Conservation (phyloP, 2,329 filamentous ascomycete genomes). For the Aureobasidium namibiae region DNA sequence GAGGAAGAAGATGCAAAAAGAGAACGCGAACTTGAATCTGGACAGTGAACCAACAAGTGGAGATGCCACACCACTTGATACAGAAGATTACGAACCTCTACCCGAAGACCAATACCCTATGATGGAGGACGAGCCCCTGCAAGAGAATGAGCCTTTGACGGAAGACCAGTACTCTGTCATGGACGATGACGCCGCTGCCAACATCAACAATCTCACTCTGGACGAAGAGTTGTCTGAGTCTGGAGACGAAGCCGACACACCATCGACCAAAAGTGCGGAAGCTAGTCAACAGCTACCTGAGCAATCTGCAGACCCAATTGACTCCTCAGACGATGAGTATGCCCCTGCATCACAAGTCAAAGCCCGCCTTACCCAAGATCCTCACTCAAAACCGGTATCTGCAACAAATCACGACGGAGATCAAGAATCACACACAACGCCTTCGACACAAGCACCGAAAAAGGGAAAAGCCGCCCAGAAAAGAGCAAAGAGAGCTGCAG, state of each 20-base stretch:
- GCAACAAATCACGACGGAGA: constrained; percentile 15
- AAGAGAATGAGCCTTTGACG: background rate
- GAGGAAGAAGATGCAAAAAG: constrained; percentile 71
- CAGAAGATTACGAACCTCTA: constrained; percentile 22
- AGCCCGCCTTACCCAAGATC: constrained; percentile 24
- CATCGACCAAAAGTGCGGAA: background rate
- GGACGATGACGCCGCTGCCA: constrained; percentile 14
- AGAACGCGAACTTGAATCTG: constrained; percentile 55
- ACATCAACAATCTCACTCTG: constrained; percentile 17
- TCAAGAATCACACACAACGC: constrained; percentile 18
- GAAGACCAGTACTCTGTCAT: background rate
- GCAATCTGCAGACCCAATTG: background rate
- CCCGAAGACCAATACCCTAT: constrained; percentile 1
- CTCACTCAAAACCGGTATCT: background rate
- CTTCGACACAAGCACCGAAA: constrained; percentile 18
- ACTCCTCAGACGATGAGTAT: constrained; percentile 32
- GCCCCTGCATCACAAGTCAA: constrained; percentile 34
- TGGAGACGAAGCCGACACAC: background rate
- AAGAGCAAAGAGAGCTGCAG: constrained; percentile 36
- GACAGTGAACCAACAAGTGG: constrained; percentile 29
- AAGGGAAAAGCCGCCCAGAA: constrained; percentile 44
- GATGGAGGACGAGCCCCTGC: constrained; percentile 19
- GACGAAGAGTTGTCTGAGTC: constrained; percentile 17
- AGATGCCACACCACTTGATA: constrained; percentile 23
- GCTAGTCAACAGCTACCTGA: background rate